A percentile compares a stretch with the other conserved stretches of the same genome.
Conservation (phyloP, 2,329 filamentous ascomycete species). For the Fusarium veterinarium region DNA sequence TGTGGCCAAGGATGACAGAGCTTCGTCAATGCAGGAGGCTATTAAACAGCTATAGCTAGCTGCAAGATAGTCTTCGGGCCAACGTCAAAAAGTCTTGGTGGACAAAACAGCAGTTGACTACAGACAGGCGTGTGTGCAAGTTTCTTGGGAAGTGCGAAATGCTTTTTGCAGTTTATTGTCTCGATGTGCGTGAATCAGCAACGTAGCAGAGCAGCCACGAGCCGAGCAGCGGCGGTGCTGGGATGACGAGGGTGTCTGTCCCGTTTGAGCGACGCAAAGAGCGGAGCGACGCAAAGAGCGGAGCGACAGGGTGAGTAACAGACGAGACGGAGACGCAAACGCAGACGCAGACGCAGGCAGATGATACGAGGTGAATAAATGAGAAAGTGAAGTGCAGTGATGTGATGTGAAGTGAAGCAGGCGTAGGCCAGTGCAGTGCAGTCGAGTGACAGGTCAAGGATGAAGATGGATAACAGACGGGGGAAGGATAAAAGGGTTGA, state of each 20-base stretch:
- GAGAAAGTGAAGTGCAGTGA: conserved; percentile 10
- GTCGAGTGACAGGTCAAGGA: conserved; percentile 9
- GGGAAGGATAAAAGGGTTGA: conserved; percentile 37
- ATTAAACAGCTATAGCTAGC: background rate
- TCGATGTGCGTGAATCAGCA: conserved; percentile 41
- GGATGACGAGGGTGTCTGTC: conserved; percentile 27
- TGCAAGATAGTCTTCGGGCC: conserved; percentile 8
- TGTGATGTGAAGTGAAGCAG: background rate
- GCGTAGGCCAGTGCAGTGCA: background rate
- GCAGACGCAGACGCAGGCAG: conserved; percentile 1
- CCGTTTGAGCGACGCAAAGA: conserved; percentile 25
- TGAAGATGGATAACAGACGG: conserved; percentile 24
- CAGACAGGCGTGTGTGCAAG: background rate
- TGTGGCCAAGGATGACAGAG: conserved; percentile 8
- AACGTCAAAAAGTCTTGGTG: background rate
- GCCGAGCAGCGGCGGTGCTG: conserved; percentile 28
- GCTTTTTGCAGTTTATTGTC: conserved; percentile 22
- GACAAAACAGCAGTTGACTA: conserved; percentile 8
- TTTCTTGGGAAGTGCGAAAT: conserved; percentile 23
- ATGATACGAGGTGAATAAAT: conserved; percentile 14
- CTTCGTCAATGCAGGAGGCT: background rate
- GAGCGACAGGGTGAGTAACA: conserved; percentile 14
- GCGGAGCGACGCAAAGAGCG: conserved; percentile 14
- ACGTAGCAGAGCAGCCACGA: conserved; percentile 23
- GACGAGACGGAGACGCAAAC: background rate